These are phyloP conservation scores for Porcisia hertigi DNA, from an alignment of 208 protist genomes.

Conservation along the genomic window DNA sequence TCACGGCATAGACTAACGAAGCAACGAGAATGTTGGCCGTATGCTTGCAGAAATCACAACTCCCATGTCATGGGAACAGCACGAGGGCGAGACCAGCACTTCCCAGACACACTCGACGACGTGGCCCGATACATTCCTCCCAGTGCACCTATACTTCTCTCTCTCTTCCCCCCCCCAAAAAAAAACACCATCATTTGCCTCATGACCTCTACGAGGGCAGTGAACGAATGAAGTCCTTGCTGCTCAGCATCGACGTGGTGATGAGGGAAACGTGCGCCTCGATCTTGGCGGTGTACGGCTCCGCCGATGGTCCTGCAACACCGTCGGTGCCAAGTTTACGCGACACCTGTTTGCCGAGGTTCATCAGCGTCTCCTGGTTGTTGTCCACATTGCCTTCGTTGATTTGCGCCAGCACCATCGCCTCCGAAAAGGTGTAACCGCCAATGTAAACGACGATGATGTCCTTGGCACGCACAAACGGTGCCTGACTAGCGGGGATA, in stretches of 20 bases:
- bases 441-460: conserved; percentile 84
- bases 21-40: background rate
- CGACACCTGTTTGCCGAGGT: conserved; percentile 69
- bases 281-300: conserved; percentile 84
- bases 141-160: background rate
- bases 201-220: conserved; percentile 26
- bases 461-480: conserved; percentile 72
- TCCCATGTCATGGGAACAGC: background rate
- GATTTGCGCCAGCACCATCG: conserved; percentile 73
- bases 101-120: background rate
- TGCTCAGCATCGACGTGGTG: conserved; percentile 81
- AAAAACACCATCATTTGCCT: background rate
- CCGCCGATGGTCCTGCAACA: conserved; percentile 31
- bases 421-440: conserved; percentile 83
- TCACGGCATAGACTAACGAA: background rate
- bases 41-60: background rate
- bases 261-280: conserved; percentile 74
- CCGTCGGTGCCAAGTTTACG: conserved; percentile 39
- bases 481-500: conserved; percentile 49
- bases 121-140: background rate
- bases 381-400: conserved; percentile 82
- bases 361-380: conserved; percentile 80
- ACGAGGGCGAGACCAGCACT: background rate
- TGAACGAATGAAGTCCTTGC: conserved; percentile 75
- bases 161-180: background rate